Evolutionary conservation across 441 rosid genomes (phyloP).

Genomic region (Bruguiera hainesii): DNA sequence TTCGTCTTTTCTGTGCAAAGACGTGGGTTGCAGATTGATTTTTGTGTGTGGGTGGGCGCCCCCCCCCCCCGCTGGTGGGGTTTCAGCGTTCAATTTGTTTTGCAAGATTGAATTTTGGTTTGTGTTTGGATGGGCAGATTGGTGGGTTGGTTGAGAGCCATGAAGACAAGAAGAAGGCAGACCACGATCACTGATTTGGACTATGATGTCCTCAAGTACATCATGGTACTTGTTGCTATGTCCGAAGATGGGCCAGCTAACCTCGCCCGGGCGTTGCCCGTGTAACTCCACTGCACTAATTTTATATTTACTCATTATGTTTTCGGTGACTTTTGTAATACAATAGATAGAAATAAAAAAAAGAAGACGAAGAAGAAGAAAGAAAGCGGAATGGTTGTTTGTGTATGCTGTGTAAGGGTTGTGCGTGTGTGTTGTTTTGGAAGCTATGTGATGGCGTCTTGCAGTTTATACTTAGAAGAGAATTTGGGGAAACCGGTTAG

Average conservation of each 20-base stretch:
- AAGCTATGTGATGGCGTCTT: background rate
- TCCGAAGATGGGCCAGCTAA: background rate
- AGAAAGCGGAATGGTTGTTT: background rate
- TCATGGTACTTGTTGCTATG: background rate
- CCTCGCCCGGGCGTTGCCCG: background rate
- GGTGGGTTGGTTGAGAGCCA: background rate
- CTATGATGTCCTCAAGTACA: background rate
- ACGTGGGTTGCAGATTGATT: too few species aligned
- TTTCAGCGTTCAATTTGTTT: too few species aligned
- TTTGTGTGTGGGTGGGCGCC: too few species aligned
- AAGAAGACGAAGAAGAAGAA: too few species aligned
- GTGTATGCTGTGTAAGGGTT: background rate
- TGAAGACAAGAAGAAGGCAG: background rate
- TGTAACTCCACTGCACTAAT: background rate
- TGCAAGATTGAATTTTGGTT: too few species aligned
- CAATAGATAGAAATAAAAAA: too few species aligned
- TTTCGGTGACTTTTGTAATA: background rate
- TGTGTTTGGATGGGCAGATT: background rate
- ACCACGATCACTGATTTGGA: constrained; percentile 1
- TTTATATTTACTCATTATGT: background rate
- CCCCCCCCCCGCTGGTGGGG: too few species aligned
- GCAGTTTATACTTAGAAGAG: background rate
- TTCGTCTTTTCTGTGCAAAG: too few species aligned
- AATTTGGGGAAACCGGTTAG: background rate
- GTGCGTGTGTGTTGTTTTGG: background rate